Evolutionary conservation across 2,329 filamentous ascomycete genomes (phyloP), one percentile per base, ranked within the genome.

Genomic region (Reticulascus tulasneorum): DNA sequence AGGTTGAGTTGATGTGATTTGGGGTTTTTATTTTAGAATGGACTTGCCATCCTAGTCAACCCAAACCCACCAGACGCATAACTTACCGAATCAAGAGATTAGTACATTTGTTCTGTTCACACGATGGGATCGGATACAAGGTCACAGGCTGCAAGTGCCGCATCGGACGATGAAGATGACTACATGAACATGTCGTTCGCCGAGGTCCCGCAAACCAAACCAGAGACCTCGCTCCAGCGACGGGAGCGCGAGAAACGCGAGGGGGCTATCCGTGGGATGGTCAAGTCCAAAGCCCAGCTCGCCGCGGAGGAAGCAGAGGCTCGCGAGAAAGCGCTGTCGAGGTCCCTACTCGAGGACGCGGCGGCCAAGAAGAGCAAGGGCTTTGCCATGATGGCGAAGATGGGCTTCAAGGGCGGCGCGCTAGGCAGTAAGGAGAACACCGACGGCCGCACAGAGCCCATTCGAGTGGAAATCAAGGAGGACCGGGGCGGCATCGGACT

Each of bases 111-210:
- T n/a, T n/a, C n/a, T n/a, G n/a, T n/a, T n/a, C n/a, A n/a, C n/a
- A n/a, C n/a, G n/a, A n/a, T n/a, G n/a, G n/a, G n/a, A n/a, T n/a
- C n/a, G n/a, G n/a, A n/a, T n/a, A n/a, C n/a, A n/a, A n/a, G n/a
- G n/a, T n/a, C n/a, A n/a, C n/a, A n/a, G n/a, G n/a, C n/a, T n/a
- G n/a, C n/a, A n/a, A n/a, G n/a, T n/a, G 21, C 33, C 23, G 37
- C 32, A 23, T 42, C 32, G 9, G 85, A 87, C 7, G 86, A 89
- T 15, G 86, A 89, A 45, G 89, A 96, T 46, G 93, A 98, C 62
- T 97, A 98, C 71, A 94, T 98, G 85, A 88, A 83, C 51, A 97
- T 98, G 91, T 73, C 82, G 11, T 90, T 98, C 56, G 73, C 77
- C 13, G 86, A 94, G 19, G 55, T 74, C 63, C 70, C 58, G 56